A percentile compares a stretch with the other conserved stretches of the same genome.
These are phyloP conservation scores for Erodium moschatum DNA, from an alignment of 441 rosid species.

Conservation along the genomic window DNA sequence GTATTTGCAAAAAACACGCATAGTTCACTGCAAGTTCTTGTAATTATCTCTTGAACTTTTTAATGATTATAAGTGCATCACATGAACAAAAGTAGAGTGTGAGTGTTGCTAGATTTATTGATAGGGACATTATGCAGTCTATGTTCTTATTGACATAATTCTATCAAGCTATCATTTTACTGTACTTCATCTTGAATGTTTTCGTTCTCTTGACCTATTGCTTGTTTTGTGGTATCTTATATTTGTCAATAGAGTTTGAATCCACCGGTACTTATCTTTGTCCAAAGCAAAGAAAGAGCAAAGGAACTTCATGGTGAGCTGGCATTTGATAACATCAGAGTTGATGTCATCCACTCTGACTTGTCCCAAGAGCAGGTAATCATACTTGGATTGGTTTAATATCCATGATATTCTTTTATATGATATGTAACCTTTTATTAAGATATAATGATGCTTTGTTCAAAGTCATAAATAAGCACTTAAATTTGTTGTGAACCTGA, in stretches of 20 bases:
- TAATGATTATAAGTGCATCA: not conserved
- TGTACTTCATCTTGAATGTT: not conserved
- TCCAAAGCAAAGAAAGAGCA: slow-evolving; percentile 88
- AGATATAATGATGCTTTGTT: not conserved
- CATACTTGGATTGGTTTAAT: slow-evolving; percentile 5
- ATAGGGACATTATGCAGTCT: not conserved
- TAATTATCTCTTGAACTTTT: not conserved
- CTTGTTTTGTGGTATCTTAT: slow-evolving; percentile 19
- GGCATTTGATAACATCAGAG: slow-evolving; percentile 65
- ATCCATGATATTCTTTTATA: not conserved
- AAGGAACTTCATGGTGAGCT: slow-evolving; percentile 75
- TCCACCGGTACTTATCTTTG: slow-evolving; percentile 80
- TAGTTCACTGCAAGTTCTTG: not conserved
- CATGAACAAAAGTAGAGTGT: not conserved
- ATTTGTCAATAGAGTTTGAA: slow-evolving; percentile 66
- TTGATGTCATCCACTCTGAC: slow-evolving; percentile 73
- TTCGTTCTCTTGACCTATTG: slow-evolving; percentile 12
- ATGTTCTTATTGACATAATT: no score
- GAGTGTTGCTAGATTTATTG: not conserved
- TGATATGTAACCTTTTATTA: not conserved
- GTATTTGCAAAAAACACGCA: no score
- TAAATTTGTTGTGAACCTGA: not conserved
- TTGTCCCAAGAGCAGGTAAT: slow-evolving; percentile 61
- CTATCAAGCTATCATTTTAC: not conserved
- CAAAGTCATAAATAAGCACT: not conserved